Evolutionary conservation across 2,329 filamentous ascomycete genomes (phyloP), one percentile per base, ranked within the genome.

Genomic region (Hirsutella thompsonii): DNA sequence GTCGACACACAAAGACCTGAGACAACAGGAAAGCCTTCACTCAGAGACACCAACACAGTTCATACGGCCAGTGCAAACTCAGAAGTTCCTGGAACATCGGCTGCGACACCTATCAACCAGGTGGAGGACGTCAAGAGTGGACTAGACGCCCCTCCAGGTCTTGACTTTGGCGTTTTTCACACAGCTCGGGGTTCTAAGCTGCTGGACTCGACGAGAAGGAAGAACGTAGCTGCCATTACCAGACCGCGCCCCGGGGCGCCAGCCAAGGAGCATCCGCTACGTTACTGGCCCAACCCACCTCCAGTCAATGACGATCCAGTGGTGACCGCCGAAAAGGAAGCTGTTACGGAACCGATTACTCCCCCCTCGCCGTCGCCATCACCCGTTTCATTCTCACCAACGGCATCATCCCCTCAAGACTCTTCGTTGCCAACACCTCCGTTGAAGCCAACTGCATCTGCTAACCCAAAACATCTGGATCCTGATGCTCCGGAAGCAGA

Each of bases 101-200:
- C n/a, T n/a, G n/a, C n/a, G n/a, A n/a, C n/a, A n/a, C n/a, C n/a
- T n/a, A n/a, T n/a, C n/a, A n/a, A 26, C 23, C 6, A 26, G 23
- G 23, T 26, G 6, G 23, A 6, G 23, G 13, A 29, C 42, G 10
- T 45, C 18, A 47, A 47, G 20, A 55, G 52, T 23, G 51, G 54
- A 20, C 50, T 59, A 9, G 60, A 64, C 26, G 46, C 62, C 1
- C 66, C 67, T 3, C 48, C 56, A 1, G 66, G 55, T 20, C 52
- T 70, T 19, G 59, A 71, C 41, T 48, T 71, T 39, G 66, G 69
- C 38, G 52, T 74, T 18, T 74, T 75, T 41, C 67, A 67, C 43
- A 70, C 68, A 2, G 52, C 49, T 13, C 57, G 59, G 20, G 69
- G 66, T 3, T 68, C 69, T 2, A 63, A 62, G 35, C 59, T 73